Base-by-base conservation (phyloP, 768 basidiomycete species). In the Boletus reticuloceps region DNA sequence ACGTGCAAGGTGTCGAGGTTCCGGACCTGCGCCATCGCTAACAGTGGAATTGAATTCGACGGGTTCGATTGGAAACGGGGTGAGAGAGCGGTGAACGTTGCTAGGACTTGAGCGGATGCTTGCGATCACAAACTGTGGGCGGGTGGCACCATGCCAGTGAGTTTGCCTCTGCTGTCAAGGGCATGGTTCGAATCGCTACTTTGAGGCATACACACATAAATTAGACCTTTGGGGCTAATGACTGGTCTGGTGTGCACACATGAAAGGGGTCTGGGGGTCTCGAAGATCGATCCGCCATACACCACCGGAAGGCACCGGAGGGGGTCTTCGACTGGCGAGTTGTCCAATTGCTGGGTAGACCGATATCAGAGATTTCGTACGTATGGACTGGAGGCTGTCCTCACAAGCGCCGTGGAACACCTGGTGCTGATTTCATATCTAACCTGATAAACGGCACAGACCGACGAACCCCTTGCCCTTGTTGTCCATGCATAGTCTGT, bases 1-100 rank as follows among this genome's bases (percentile, higher is more conserved):
- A 22, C 13, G 49, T 25, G 9, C 27, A 43, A 39, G 36, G 4
- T 19, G 41, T 41, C 46, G 34, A 29, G 20, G 14, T 54, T 14
- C 38, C 54, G 29, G 39, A 60, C 62, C 62, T 60, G 51, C 17
- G 34, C 34, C 51, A 31, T 45, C 25, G 47, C 17, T 41, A 17
- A 7, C 25, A 5, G n/a, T 47, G 36, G 14, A 20, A 3, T 37
- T 41, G 31, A 20, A 27, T 11, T 42, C 19, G 31, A 42, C 22
- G 42, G 47, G 11, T 31, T 29, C n/a, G 29, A 32, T 14, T 36
- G 34, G 34, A 6, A 36, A 11, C 34, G 34, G 34, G 34, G 29
- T 29, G 14, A 36, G 11, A 36, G 19, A 10, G 32, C 12, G 45
- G 19, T 16, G 31, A 22, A 36, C 20, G 29, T 40, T 14, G 22